These are phyloP conservation scores for Fusarium proliferatum DNA, from an alignment of 2,329 filamentous ascomycete species.

Conservation along the genomic window DNA sequence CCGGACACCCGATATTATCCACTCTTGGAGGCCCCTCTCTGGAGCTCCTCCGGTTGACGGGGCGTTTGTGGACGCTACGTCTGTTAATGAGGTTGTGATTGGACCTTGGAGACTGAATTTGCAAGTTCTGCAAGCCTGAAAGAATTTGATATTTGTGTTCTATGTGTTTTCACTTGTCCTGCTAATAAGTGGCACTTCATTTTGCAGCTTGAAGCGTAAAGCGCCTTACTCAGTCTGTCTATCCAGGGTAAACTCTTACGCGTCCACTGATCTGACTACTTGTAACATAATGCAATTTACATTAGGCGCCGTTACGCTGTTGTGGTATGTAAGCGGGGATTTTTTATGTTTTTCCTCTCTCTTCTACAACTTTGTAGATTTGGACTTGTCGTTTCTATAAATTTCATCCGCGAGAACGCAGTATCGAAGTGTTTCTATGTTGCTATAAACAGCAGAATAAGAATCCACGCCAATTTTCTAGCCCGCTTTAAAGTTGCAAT, in stretches of 20 bases:
- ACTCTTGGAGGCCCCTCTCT: constrained; percentile 27
- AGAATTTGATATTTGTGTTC: constrained; percentile 4
- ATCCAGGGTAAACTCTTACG: constrained; percentile 16
- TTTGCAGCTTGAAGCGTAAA: neutral
- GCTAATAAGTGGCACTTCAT: neutral
- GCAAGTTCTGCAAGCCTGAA: constrained; percentile 5
- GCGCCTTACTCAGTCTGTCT: neutral
- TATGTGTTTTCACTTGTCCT: constrained; percentile 6
- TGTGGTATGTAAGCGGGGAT: neutral
- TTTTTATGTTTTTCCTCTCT: neutral
- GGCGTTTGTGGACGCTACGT: constrained; percentile 11
- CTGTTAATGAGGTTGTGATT: constrained; percentile 23
- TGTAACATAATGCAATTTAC: neutral
- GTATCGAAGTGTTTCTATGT: neutral
- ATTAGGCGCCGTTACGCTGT: neutral
- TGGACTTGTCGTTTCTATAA: neutral
- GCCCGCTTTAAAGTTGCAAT: neutral
- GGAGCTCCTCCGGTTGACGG: constrained; percentile 35
- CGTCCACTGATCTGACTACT: neutral
- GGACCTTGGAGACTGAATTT: constrained; percentile 11
- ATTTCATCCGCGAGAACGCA: neutral
- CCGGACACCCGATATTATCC: constrained; percentile 27
- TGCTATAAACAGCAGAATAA: constrained; percentile 4
- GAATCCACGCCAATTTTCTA: neutral
- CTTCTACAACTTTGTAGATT: neutral